Conservation (phyloP, 73 alveolate genomes). For the Paramecium tetraurelia region DNA sequence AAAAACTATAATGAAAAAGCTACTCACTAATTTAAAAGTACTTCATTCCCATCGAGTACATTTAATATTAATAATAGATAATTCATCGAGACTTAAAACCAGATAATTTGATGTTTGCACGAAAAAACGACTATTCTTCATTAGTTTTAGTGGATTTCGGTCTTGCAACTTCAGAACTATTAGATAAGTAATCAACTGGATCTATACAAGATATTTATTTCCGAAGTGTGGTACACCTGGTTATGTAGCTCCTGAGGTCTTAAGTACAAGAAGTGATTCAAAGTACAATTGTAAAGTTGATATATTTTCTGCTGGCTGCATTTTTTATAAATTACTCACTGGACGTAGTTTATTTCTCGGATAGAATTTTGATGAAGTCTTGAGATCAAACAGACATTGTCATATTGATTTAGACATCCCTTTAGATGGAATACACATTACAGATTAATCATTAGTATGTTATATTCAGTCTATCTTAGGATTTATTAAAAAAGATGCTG, state of each 20-base stretch:
- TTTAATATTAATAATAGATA: background rate
- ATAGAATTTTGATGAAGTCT: constrained; percentile 41
- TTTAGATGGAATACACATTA: background rate
- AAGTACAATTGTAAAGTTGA: constrained; percentile 47
- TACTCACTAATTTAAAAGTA: background rate
- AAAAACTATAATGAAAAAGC: background rate
- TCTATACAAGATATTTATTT: background rate
- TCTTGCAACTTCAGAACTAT: constrained; percentile 44
- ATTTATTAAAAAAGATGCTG: constrained; percentile 56
- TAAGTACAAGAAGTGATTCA: constrained; percentile 40
- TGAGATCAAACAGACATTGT: constrained; percentile 4
- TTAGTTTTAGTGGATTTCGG: constrained; percentile 59
- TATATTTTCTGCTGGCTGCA: constrained; percentile 54
- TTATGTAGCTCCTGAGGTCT: constrained; percentile 74
- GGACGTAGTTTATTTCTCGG: constrained; percentile 60
- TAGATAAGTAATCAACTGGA: background rate
- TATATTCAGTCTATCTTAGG: background rate
- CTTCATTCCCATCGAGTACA: constrained; percentile 60
- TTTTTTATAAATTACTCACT: constrained; percentile 56
- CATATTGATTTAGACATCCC: background rate
- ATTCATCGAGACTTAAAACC: constrained; percentile 63
- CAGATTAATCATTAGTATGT: background rate
- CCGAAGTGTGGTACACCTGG: constrained; percentile 70
- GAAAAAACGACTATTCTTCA: background rate
- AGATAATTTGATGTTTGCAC: constrained; percentile 57